Evolutionary conservation across 768 basidiomycete genomes (phyloP).

Genomic region (Infundibulicybe gibba): DNA sequence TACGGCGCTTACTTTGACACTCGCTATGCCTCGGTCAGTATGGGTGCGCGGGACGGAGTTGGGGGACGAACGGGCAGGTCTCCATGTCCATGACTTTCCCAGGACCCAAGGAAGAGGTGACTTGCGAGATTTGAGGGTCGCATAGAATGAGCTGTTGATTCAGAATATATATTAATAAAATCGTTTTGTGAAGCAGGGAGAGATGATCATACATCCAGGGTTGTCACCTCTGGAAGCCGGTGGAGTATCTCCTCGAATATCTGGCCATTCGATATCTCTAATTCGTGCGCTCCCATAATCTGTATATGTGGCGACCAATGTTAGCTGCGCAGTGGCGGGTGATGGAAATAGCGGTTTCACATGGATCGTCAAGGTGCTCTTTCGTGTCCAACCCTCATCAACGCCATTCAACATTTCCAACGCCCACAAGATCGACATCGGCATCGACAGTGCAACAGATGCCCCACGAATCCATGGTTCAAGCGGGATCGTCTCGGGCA

Average conservation of each 20-base stretch:
- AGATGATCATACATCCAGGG: slow-evolving; percentile 10
- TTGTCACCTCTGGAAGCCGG: slow-evolving; percentile 15
- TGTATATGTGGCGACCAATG: background rate
- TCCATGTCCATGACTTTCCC: slow-evolving; percentile 15
- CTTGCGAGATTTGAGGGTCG: slow-evolving; percentile 13
- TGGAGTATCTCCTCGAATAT: slow-evolving; percentile 19
- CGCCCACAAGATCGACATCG: slow-evolving; percentile 28
- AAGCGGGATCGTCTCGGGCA: background rate
- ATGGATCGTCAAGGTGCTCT: slow-evolving; percentile 25
- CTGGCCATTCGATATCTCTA: slow-evolving; percentile 7
- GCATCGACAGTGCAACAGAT: slow-evolving; percentile 24
- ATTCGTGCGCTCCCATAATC: slow-evolving; percentile 13
- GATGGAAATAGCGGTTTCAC: slow-evolving; percentile 7
- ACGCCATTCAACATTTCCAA: slow-evolving; percentile 22
- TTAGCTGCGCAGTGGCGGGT: background rate
- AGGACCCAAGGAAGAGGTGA: background rate
- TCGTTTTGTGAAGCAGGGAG: background rate
- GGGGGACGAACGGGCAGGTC: slow-evolving; percentile 18
- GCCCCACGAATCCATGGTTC: slow-evolving; percentile 17
- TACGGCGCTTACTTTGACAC: slow-evolving; percentile 14
- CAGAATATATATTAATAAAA: no score
- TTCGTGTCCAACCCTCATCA: slow-evolving; percentile 23
- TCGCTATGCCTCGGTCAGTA: slow-evolving; percentile 8
- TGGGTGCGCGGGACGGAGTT: background rate
- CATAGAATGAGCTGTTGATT: slow-evolving; percentile 12